These are phyloP conservation scores for Neoscytalidium dimidiatum DNA, from an alignment of 2,329 filamentous ascomycete species.

Conservation along the genomic window DNA sequence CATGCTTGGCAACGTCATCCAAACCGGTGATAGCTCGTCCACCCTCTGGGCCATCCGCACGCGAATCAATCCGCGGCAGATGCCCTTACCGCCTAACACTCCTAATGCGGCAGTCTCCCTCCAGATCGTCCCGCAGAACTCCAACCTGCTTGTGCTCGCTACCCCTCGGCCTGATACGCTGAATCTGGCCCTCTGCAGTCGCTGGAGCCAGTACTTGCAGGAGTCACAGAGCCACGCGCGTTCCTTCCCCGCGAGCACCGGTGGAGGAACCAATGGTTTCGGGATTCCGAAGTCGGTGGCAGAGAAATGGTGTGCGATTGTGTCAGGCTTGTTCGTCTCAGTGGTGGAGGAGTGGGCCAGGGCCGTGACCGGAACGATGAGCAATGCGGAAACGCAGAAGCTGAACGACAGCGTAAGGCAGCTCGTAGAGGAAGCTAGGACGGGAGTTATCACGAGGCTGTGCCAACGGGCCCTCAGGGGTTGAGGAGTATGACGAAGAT, in stretches of 20 bases:
- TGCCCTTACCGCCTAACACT: background rate
- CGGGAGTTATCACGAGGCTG: background rate
- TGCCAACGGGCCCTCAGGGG: background rate
- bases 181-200: background rate
- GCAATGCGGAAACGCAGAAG: background rate
- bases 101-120: background rate
- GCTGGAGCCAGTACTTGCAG: background rate
- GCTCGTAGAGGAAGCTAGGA: background rate
- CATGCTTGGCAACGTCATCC: too few species aligned
- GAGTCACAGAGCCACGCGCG: too few species aligned
- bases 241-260: too few species aligned
- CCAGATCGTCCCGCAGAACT: background rate
- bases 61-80: background rate
- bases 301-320: background rate
- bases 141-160: background rate
- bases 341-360: background rate
- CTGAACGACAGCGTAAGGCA: background rate
- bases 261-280: background rate
- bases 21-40: background rate
- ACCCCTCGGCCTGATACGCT: background rate
- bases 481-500: background rate
- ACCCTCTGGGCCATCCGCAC: background rate
- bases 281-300: background rate
- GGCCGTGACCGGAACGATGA: background rate
- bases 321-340: background rate